Percentiles rank a stretch among this genome's conserved stretches.
These are phyloP conservation scores for Fusarium burgessii DNA, from an alignment of 2,329 filamentous ascomycete species.

Conservation along the genomic window DNA sequence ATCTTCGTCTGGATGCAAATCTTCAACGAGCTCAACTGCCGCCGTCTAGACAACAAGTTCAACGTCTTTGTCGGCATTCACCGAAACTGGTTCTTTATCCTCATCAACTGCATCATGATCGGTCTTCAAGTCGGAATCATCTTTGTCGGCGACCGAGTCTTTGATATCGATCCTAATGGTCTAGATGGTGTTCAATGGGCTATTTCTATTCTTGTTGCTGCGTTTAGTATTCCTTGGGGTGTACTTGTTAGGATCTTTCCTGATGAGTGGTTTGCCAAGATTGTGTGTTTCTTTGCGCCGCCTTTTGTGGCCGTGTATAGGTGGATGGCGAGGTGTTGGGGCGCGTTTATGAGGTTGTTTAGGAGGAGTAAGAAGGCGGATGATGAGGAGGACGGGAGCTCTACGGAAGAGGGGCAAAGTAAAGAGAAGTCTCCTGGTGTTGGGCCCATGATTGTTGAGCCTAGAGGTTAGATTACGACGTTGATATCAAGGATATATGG, in stretches of 20 bases:
- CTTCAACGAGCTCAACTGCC: constrained; percentile 83
- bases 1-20: constrained; percentile 99
- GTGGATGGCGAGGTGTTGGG: background rate
- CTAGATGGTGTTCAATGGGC: constrained; percentile 86
- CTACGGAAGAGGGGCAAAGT: background rate
- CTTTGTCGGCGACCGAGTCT: constrained; percentile 84
- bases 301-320: constrained; percentile 15
- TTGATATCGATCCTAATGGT: constrained; percentile 72
- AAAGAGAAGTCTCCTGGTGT: constrained; percentile 1
- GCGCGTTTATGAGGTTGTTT: background rate
- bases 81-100: constrained; percentile 89
- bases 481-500: too few relatives aligned
- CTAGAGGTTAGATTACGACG: background rate
- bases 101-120: constrained; percentile 87
- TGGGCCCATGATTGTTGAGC: constrained; percentile 11
- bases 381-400: background rate
- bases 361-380: constrained; percentile 1
- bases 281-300: constrained; percentile 5
- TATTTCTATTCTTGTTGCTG: constrained; percentile 74
- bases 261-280: constrained; percentile 24
- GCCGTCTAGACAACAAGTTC: constrained; percentile 91
- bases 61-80: constrained; percentile 93
- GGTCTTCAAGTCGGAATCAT: constrained; percentile 91
- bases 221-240: constrained; percentile 22
- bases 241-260: constrained; percentile 13